Conservation (phyloP, 2,329 filamentous ascomycete species). For the Exophiala mesophila region DNA sequence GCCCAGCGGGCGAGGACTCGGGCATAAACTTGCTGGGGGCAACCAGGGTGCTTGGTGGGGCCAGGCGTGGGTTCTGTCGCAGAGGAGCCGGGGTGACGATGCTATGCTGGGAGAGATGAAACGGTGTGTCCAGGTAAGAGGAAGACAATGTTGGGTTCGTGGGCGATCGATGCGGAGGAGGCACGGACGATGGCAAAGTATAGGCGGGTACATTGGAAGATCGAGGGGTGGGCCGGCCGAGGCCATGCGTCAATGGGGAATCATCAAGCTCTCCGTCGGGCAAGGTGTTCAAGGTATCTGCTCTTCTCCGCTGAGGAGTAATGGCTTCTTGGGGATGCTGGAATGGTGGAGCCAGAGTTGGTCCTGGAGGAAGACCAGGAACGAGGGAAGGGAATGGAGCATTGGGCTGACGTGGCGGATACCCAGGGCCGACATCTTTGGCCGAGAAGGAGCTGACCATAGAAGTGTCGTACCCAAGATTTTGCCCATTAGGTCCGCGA, state of each 20-base stretch:
- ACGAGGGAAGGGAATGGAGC: conserved; percentile 21
- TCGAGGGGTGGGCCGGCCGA: conserved; percentile 27
- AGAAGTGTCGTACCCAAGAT: conserved; percentile 28
- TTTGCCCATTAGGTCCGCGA: conserved; percentile 33
- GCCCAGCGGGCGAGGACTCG: conserved; percentile 43
- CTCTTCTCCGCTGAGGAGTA: conserved; percentile 44
- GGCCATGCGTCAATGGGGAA: conserved; percentile 38
- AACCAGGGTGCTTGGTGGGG: conserved; percentile 46
- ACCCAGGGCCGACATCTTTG: conserved; percentile 11
- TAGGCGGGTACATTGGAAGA: conserved; percentile 21
- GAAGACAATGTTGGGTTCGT: conserved; percentile 42
- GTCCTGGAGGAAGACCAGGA: conserved; percentile 15
- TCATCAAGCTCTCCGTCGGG: conserved; percentile 38
- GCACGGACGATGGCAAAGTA: conserved; percentile 21
- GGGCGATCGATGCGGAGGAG: conserved; percentile 32
- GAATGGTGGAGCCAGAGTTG: conserved; percentile 33
- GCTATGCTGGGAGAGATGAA: conserved; percentile 33
- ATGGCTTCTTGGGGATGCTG: conserved; percentile 42
- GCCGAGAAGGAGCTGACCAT: conserved; percentile 39
- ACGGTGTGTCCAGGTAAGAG: conserved; percentile 44
- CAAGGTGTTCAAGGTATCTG: conserved; percentile 28
- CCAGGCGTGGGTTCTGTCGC: conserved; percentile 44
- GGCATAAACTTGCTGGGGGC: conserved; percentile 49
- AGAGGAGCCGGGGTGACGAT: conserved; percentile 48
- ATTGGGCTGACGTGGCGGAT: conserved; percentile 13